These are phyloP conservation scores for Trichoderma brevicompactum DNA, from an alignment of 2,329 filamentous ascomycete genomes.

Conservation along the genomic window DNA sequence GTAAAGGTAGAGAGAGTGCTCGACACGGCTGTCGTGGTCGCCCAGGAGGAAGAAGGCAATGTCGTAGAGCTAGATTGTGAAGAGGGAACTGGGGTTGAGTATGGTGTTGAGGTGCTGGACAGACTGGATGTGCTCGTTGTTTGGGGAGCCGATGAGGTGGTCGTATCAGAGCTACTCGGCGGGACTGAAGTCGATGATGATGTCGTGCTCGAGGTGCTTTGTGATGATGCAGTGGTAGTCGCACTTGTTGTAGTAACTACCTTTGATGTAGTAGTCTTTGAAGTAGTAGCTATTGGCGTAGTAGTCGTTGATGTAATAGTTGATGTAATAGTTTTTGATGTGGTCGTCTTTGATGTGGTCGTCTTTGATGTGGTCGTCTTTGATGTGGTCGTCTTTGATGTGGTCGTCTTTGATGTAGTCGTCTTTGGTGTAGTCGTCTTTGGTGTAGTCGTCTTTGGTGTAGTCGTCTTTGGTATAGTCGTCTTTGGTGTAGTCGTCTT, in stretches of 20 bases:
- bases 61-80: slow-evolving; percentile 16
- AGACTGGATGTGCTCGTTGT: neutral
- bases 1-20: slow-evolving; percentile 31
- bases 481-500: slow-evolving; percentile 4
- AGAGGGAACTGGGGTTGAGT: neutral
- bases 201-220: slow-evolving; percentile 8
- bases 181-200: neutral
- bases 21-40: slow-evolving; percentile 26
- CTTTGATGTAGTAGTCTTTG: slow-evolving; percentile 6
- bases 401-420: neutral
- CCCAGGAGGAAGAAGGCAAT: slow-evolving; percentile 29
- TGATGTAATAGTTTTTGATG: neutral
- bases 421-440: neutral
- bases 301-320: neutral
- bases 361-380: too few relatives aligned
- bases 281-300: neutral
- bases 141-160: neutral
- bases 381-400: slow-evolving; percentile 11
- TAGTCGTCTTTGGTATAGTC: neutral
- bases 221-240: neutral
- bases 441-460: slow-evolving; percentile 11
- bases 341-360: neutral
- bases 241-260: too few relatives aligned
- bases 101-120: neutral
- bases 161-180: neutral